Evolutionary conservation across 2,329 filamentous ascomycete genomes (phyloP).

Genomic region (Lachnellula occidentalis): DNA sequence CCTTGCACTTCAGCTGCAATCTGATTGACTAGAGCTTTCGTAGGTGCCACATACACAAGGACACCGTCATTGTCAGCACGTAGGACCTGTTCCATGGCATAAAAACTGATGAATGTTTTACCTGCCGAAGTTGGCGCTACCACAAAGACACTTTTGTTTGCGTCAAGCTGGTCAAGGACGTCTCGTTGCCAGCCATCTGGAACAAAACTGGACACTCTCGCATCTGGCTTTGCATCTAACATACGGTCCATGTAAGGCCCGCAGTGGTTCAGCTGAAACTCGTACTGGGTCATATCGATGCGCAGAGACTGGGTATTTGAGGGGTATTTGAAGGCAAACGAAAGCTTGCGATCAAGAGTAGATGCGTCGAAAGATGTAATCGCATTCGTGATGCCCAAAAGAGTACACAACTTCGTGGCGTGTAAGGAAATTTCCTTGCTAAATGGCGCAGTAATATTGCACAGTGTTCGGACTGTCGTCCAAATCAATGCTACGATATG

Average conservation of each 20-base stretch:
- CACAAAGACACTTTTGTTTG: conserved; percentile 64
- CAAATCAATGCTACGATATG: conserved; percentile 43
- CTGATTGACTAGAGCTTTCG: conserved; percentile 77
- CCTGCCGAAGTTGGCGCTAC: conserved; percentile 74
- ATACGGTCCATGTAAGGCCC: conserved; percentile 72
- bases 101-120: conserved; percentile 81
- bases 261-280: conserved; percentile 64
- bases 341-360: conserved; percentile 35
- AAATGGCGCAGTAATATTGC: conserved; percentile 33
- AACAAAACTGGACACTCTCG: conserved; percentile 61
- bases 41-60: conserved; percentile 74
- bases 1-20: conserved; percentile 75
- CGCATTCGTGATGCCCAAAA: conserved; percentile 32
- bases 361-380: conserved; percentile 18
- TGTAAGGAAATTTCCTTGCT: conserved; percentile 37
- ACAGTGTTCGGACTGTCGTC: conserved; percentile 37
- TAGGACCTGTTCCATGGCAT: conserved; percentile 74
- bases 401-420: conserved; percentile 29
- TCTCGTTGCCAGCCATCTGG: conserved; percentile 73
- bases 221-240: conserved; percentile 62
- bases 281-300: conserved; percentile 38
- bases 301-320: conserved; percentile 21
- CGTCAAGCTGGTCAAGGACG: conserved; percentile 69
- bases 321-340: conserved; percentile 41
- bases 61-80: conserved; percentile 63